These are phyloP conservation scores for Gremmenia infestans DNA, from an alignment of 2,329 filamentous ascomycete genomes.

Conservation along the genomic window DNA sequence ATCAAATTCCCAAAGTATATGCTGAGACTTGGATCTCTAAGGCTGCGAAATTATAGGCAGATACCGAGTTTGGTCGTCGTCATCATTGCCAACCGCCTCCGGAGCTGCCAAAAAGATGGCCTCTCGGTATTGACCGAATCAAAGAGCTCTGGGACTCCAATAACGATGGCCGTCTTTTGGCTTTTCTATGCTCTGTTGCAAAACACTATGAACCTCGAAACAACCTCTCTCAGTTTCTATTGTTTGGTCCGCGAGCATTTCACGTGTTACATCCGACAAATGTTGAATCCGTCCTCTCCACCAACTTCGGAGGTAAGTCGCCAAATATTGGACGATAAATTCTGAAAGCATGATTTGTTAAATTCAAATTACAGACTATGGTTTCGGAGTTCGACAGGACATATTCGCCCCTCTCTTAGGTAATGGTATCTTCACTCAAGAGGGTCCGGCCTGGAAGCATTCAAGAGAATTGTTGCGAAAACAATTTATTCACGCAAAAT, in stretches of 20 bases:
- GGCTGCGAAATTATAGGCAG: constrained; percentile 1
- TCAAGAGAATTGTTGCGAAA: constrained; percentile 28
- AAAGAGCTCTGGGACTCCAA: constrained; percentile 27
- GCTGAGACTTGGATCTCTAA: not conserved
- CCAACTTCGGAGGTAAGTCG: constrained; percentile 21
- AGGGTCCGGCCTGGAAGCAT: constrained; percentile 32
- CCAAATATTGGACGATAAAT: not conserved
- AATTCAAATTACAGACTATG: constrained; percentile 17
- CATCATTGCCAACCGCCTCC: constrained; percentile 31
- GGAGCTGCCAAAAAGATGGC: constrained; percentile 31
- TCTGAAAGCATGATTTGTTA: not conserved
- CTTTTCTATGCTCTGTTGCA: constrained; percentile 23
- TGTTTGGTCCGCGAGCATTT: constrained; percentile 28
- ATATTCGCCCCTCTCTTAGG: constrained; percentile 30
- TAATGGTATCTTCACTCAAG: constrained; percentile 34
- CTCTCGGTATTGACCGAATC: constrained; percentile 33
- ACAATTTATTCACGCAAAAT: constrained; percentile 23
- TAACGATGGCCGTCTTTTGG: constrained; percentile 26
- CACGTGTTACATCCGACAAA: constrained; percentile 26
- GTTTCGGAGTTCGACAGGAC: constrained; percentile 24
- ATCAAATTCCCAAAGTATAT: not conserved
- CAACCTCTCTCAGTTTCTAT: constrained; percentile 26
- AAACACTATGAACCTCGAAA: constrained; percentile 30
- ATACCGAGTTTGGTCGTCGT: constrained; percentile 14
- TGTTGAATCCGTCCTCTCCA: constrained; percentile 27